Base-by-base conservation (phyloP, 2,329 filamentous ascomycete genomes). In the Neopestalotiopsis sp. region DNA sequence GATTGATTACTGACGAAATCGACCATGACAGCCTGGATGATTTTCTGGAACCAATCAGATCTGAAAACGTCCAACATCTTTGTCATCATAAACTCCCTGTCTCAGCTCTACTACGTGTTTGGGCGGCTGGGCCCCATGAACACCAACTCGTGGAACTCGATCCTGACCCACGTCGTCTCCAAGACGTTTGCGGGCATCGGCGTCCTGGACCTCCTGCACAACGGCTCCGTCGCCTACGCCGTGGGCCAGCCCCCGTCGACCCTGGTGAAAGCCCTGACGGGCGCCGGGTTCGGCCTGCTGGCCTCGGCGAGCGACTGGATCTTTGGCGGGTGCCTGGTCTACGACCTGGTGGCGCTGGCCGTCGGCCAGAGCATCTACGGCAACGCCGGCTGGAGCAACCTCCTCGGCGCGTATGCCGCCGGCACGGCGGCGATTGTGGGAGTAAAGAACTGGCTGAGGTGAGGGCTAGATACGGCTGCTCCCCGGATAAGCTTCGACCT, bases 101-200 rank as follows among this genome's bases (percentile, higher is more conserved):
- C 83, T 1, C 88, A 90, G 74, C 79, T 90, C 3, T 85, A 80
- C 73, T 90, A 88, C 76, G 81, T 88, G 20, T 82, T 83, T 57
- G 82, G 79, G 0, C 79, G 83, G 42, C 83, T 88, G 9, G 78
- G 78, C 9, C 79, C 80, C 1, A 87, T 90, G 81, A 83, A 88
- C 73, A 83, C 81, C 1, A 74, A 76, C 20, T 86, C 84, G 3
- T 82, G 83, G 57, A 82, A 81, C 42, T 86, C 84, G n/a, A 76
- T 88, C 57, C 83, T 90, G 57, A 90, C 87, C 0, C 86, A 90
- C 74, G 74, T 88, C 65, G 87, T 89, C 3, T 80, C 86, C 12
- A 89, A 89, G 75, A 88, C 87, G 0, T 90, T 89, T 72, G 87
- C 87, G 0, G 88, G 88, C 5, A 89, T 90, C 68, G 88, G 87